A percentile compares a stretch with the other conserved stretches of the same genome.
Conservation (phyloP, 1,139 yeast species). For the Nakaseomyces bracarensis region DNA sequence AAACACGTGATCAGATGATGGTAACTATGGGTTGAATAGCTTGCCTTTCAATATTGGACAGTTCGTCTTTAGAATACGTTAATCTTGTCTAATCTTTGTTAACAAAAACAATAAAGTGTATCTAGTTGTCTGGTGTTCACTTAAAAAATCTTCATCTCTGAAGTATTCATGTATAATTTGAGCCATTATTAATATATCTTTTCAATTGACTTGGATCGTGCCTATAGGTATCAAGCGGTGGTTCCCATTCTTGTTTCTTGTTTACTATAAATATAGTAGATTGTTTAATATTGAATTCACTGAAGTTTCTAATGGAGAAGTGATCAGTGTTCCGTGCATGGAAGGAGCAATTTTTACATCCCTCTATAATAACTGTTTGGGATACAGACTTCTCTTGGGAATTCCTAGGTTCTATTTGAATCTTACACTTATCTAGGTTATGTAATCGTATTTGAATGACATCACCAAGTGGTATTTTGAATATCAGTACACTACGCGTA, state of each 20-base stretch:
- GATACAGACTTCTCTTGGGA: background rate
- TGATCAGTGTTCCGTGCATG: constrained; percentile 10
- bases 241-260: no score
- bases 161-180: no score
- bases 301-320: constrained; percentile 4
- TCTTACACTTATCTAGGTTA: constrained; percentile 15
- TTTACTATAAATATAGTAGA: no score
- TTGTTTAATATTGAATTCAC: constrained; percentile 11
- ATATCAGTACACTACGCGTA: constrained; percentile 10
- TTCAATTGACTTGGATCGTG: background rate
- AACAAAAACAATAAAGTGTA: no score
- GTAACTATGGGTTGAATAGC: background rate
- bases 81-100: no score
- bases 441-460: constrained; percentile 21
- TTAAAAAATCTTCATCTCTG: no score
- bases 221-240: background rate
- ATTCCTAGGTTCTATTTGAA: constrained; percentile 10
- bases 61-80: no score
- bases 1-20: no score
- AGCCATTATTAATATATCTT: background rate
- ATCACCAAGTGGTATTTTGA: constrained; percentile 12
- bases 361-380: constrained; percentile 22
- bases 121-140: no score
- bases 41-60: no score
- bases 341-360: constrained; percentile 16